Base-by-base conservation (phyloP, 1,284 basidiomycete species). In the Ustilago tritici region DNA sequence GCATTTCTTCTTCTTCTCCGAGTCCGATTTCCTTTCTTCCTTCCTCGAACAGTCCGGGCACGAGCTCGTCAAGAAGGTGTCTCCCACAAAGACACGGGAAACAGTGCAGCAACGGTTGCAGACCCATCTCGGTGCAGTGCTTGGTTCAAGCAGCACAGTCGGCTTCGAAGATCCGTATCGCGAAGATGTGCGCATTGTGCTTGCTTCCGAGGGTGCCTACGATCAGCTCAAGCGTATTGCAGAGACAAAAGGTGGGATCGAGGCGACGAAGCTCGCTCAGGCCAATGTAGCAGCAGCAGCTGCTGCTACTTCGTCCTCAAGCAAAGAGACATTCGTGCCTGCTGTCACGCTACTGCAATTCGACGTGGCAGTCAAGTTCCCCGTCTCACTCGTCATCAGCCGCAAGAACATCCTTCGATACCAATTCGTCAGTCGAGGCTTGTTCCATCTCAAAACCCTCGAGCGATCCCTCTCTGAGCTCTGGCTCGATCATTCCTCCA, bases 61-160 rank as follows among this genome's bases (percentile, higher is more conserved):
- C 36, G 84, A 86, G 68, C 79, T 86, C 12, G 71, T 73, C 65
- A 84, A 84, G 59, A 74, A 70, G 52, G 83, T 85, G 11, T 76
- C 79, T 31, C 82, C 83, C 7, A 78, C 67, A 36, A 78, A 76
- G 55, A 79, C 82, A 34, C 92, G 93, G 81, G 84, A 85, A 54
- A 81, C 81, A 52, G 81, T 82, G 40, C 73, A 80, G 65, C 76
- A 80, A 43, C 75, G 84, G 1, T 63, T 86, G 43, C 83, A 85
- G 56, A 81, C 82, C n/a, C 84, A 84, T 52, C 80, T 86, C 9
- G 84, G 83, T 35, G 81, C 83, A 53, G 84, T 84, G 19, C 66
- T 86, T 14, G 83, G 83, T 12, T 84, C 82, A 54, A 82, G 80
- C 41, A 77, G 77, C 49, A 81, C 72, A 9, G 84, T 85, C 11